Percentiles rank a stretch among this genome's conserved stretches.
These are phyloP conservation scores for Boletus tomentosulus DNA, from an alignment of 768 basidiomycete genomes.

Conservation along the genomic window DNA sequence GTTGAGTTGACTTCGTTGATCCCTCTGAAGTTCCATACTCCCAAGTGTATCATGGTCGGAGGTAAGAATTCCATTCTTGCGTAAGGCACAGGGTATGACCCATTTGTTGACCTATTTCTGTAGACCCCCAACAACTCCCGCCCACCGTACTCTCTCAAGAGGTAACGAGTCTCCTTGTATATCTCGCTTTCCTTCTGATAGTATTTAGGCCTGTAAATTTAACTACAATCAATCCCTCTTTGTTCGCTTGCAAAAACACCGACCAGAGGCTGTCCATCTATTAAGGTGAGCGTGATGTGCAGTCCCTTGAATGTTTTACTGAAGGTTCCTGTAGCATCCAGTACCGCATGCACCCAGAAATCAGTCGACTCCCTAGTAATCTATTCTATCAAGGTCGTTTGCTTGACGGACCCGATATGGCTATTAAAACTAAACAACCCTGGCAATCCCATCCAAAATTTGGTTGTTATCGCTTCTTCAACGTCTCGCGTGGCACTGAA, in stretches of 20 bases:
- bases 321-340: slow-evolving; percentile 65
- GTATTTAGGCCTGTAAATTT: slow-evolving; percentile 54
- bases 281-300: slow-evolving; percentile 57
- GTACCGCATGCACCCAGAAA: slow-evolving; percentile 99
- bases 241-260: slow-evolving; percentile 79
- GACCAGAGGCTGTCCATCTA: slow-evolving; percentile 82
- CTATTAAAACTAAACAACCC: slow-evolving; percentile 66
- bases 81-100: not conserved
- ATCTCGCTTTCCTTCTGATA: slow-evolving; percentile 12
- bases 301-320: not conserved
- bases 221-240: slow-evolving; percentile 91
- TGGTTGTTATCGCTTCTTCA: slow-evolving; percentile 87
- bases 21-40: slow-evolving; percentile 83
- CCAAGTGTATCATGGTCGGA: slow-evolving; percentile 90
- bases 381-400: slow-evolving; percentile 82
- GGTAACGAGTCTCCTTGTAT: slow-evolving; percentile 36
- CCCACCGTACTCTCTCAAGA: slow-evolving; percentile 77
- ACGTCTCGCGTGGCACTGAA: slow-evolving; percentile 69
- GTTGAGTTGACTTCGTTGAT: slow-evolving; percentile 94
- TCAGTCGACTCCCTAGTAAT: slow-evolving; percentile 82
- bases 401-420: slow-evolving; percentile 88
- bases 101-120: not conserved
- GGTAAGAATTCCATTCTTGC: slow-evolving; percentile 36
- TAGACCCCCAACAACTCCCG: slow-evolving; percentile 91
- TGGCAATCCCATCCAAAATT: slow-evolving; percentile 84